These are phyloP conservation scores for Septoria petroselini DNA, from an alignment of 2,329 filamentous ascomycete species.

Conservation along the genomic window DNA sequence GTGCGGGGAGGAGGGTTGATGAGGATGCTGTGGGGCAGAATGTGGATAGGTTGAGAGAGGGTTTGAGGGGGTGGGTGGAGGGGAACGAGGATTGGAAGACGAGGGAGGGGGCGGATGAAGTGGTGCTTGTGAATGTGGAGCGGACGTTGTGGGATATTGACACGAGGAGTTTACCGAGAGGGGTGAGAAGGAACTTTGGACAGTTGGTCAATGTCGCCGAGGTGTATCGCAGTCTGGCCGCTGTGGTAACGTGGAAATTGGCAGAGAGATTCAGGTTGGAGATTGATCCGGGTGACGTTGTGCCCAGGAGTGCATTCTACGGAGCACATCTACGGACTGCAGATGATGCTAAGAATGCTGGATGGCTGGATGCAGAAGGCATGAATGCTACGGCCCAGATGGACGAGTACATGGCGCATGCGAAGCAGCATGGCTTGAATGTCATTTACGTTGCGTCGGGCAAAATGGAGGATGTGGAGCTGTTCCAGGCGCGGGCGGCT, in stretches of 20 bases:
- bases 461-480: constrained; percentile 39
- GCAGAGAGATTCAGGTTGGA: constrained; percentile 29
- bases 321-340: constrained; percentile 43
- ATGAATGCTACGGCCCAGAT: constrained; percentile 41
- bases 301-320: constrained; percentile 37
- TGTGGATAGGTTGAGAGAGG: constrained; percentile 15
- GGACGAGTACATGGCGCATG: constrained; percentile 40
- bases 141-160: constrained; percentile 35
- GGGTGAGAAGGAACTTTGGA: constrained; percentile 31
- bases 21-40: constrained; percentile 15
- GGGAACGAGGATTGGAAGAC: constrained; percentile 9
- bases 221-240: constrained; percentile 35
- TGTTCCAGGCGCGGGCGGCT: constrained; percentile 41
- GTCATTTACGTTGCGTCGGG: constrained; percentile 49
- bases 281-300: constrained; percentile 31
- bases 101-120: constrained; percentile 6
- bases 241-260: constrained; percentile 36
- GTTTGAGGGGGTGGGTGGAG: constrained; percentile 29
- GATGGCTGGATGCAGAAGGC: constrained; percentile 31
- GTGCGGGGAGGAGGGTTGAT: constrained; percentile 29
- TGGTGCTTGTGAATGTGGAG: constrained; percentile 31
- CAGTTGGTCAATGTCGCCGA: constrained; percentile 31
- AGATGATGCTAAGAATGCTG: constrained; percentile 36
- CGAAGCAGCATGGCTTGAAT: constrained; percentile 30
- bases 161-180: constrained; percentile 29